Conservation (phyloP, 2,329 filamentous ascomycete genomes). For the Spiromastix sp. region DNA sequence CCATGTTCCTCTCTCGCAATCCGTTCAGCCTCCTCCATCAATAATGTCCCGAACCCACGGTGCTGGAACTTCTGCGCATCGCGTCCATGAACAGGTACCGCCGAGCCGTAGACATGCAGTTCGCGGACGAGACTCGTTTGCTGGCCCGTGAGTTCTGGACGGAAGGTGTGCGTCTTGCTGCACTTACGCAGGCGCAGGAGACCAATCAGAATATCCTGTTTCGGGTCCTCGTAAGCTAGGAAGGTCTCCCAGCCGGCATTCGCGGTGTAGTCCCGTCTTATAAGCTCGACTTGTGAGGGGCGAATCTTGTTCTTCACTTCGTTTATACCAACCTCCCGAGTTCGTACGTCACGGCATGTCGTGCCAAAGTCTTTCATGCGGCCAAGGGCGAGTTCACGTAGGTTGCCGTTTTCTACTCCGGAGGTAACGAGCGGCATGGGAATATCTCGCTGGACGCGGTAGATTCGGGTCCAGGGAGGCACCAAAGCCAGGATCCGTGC, state of each 20-base stretch:
- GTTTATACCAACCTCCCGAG: slow-evolving; percentile 93
- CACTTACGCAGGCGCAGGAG: slow-evolving; percentile 84
- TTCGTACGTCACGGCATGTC: slow-evolving; percentile 89
- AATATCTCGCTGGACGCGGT: slow-evolving; percentile 95
- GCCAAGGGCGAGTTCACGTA: slow-evolving; percentile 86
- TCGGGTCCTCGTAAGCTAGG: slow-evolving; percentile 93
- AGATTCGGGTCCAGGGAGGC: slow-evolving; percentile 96
- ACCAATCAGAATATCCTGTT: slow-evolving; percentile 94
- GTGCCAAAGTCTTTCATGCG: slow-evolving; percentile 99
- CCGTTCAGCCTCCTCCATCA: slow-evolving; percentile 97
- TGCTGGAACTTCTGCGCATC: slow-evolving; percentile 97
- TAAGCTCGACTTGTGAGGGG: slow-evolving; percentile 89
- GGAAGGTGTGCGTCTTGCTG: slow-evolving; percentile 81
- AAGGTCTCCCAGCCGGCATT: slow-evolving; percentile 99
- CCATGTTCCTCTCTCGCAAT: slow-evolving; percentile 93
- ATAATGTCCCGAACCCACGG: slow-evolving; percentile 85
- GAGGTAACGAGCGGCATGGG: slow-evolving; percentile 99
- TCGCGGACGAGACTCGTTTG: slow-evolving; percentile 88
- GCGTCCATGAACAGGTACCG: slow-evolving; percentile 91
- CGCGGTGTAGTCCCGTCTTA: slow-evolving; percentile 84
- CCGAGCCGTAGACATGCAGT: slow-evolving; percentile 91
- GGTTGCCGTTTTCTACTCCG: slow-evolving; percentile 93
- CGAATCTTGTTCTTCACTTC: slow-evolving; percentile 99
- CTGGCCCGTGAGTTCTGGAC: slow-evolving; percentile 74
- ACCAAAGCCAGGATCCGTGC: slow-evolving; percentile 92